A percentile compares a stretch with the other conserved stretches of the same genome.
These are phyloP conservation scores for Ophiosphaerella herpotricha DNA, from an alignment of 2,329 filamentous ascomycete species.

Conservation along the genomic window DNA sequence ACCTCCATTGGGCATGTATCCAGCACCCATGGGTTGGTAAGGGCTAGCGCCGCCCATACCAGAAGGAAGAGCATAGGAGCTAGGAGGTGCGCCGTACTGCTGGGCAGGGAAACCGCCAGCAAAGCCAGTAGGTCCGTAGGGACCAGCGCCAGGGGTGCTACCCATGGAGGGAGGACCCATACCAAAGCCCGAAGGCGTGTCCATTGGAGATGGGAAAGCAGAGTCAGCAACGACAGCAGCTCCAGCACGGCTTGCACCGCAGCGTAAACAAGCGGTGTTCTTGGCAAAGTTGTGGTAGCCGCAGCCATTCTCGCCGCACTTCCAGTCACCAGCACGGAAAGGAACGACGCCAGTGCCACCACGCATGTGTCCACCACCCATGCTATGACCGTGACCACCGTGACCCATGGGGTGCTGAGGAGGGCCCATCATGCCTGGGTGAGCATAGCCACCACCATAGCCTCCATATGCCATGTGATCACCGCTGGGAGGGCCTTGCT, in stretches of 20 bases:
- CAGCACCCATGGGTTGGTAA: constrained; percentile 76
- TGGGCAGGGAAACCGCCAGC: constrained; percentile 67
- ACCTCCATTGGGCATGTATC: constrained; percentile 75
- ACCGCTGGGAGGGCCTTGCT: constrained; percentile 69
- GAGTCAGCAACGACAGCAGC: constrained; percentile 95
- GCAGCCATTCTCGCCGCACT: constrained; percentile 95
- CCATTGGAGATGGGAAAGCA: constrained; percentile 88
- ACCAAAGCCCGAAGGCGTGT: constrained; percentile 78
- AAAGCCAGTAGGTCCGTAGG: constrained; percentile 72
- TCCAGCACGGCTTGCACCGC: constrained; percentile 90
- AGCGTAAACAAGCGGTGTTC: constrained; percentile 96
- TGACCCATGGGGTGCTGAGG: constrained; percentile 70
- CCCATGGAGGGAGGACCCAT: constrained; percentile 89
- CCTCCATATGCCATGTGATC: constrained; percentile 70
- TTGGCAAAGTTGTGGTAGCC: constrained; percentile 99
- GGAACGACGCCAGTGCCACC: constrained; percentile 88
- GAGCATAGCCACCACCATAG: constrained; percentile 54
- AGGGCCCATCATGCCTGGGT: constrained; percentile 63
- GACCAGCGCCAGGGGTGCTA: constrained; percentile 70
- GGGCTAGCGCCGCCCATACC: constrained; percentile 79
- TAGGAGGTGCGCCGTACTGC: constrained; percentile 85
- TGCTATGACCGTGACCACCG: constrained; percentile 53
- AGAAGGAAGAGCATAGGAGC: constrained; percentile 86
- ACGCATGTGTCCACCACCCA: constrained; percentile 59
- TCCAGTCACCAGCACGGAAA: constrained; percentile 98